Evolutionary conservation across 163 green algal species (phyloP).

Genomic region (Scenedesmus sp.): DNA sequence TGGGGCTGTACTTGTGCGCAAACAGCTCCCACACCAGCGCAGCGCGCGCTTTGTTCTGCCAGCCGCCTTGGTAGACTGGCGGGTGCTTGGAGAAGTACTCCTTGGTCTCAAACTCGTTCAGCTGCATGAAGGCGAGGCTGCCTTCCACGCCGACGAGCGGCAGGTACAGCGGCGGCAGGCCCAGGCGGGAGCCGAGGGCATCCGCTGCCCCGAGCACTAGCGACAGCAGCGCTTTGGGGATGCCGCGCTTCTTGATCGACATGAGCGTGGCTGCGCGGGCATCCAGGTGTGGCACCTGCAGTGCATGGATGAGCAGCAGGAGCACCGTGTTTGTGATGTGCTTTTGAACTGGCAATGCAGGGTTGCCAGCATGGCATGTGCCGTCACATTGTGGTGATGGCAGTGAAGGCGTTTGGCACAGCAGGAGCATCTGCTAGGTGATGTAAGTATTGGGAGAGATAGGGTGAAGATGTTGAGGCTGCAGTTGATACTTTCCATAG

Average conservation of each 20-base stretch:
- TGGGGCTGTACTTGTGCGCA: constrained; percentile 54
- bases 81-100: constrained; percentile 67
- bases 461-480: too few relatives aligned
- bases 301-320: neutral
- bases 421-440: too few relatives aligned
- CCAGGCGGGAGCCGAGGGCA: neutral
- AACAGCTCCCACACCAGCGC: constrained; percentile 36
- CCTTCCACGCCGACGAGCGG: constrained; percentile 53
- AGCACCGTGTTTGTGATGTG: too few relatives aligned
- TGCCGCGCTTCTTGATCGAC: constrained; percentile 46
- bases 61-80: constrained; percentile 51
- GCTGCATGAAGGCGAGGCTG: constrained; percentile 69
- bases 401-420: too few relatives aligned
- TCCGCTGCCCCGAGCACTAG: constrained; percentile 32
- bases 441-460: too few relatives aligned
- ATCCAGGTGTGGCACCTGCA: constrained; percentile 52
- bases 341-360: too few relatives aligned
- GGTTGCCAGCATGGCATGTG: too few relatives aligned
- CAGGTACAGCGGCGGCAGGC: constrained; percentile 52
- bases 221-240: constrained; percentile 29
- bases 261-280: constrained; percentile 41
- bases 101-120: constrained; percentile 57
- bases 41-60: constrained; percentile 52
- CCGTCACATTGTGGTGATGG: too few relatives aligned
- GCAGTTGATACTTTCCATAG: too few relatives aligned